phyloP scores from a whole-genome alignment of 2,329 filamentous ascomycete genomes.

The Sporothrix protearum region DNA sequence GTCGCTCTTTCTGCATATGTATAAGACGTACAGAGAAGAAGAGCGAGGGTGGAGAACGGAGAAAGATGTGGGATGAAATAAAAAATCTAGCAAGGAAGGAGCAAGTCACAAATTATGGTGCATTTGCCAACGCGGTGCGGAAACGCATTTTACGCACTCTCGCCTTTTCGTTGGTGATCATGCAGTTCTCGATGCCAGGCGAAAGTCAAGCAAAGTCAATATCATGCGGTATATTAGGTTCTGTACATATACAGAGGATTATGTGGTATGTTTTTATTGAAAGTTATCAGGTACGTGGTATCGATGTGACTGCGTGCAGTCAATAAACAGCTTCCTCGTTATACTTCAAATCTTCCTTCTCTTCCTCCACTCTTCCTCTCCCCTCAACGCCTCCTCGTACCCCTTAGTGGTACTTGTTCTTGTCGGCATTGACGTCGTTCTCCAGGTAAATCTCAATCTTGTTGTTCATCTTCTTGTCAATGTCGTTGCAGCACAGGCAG shows the following conservation, averaged over 20 bases:
- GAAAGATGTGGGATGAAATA: neutral
- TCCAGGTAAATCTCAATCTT: conserved; percentile 39
- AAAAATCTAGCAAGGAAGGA: neutral
- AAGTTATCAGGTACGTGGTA: neutral
- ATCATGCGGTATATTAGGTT: neutral
- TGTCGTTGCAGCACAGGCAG: conserved; percentile 36
- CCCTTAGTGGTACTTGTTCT: conserved; percentile 30
- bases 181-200: neutral
- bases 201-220: neutral
- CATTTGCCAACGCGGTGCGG: neutral
- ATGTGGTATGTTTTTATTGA: neutral
- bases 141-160: neutral
- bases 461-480: conserved; percentile 38
- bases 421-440: conserved; percentile 36
- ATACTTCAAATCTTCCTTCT: neutral
- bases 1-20: neutral
- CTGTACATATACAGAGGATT: conserved; percentile 1
- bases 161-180: neutral
- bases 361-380: neutral
- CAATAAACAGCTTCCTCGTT: neutral
- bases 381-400: neutral
- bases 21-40: neutral
- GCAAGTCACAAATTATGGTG: neutral
- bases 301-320: neutral
- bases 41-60: neutral